Base-by-base conservation (phyloP, 345 rosid genomes). In the Moricandia moricandioides region DNA sequence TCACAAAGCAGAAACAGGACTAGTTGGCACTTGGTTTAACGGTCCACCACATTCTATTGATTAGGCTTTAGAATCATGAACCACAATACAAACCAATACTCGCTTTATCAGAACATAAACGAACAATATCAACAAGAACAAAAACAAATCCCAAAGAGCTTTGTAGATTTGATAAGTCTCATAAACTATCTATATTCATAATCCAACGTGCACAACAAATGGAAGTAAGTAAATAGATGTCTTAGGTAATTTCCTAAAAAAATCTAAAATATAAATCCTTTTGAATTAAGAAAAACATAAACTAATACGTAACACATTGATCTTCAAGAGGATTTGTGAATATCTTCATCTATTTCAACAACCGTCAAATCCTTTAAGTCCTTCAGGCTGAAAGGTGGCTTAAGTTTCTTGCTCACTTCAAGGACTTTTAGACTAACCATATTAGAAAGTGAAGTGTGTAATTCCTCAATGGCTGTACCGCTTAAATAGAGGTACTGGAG, bases 371-470 rank as follows among this genome's bases (percentile, higher is more conserved):
- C 57, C 17, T 73, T 65, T 11, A 73, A 17, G 39, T 64, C 31
- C 33, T 55, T 65, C 45, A 65, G 6, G 31, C 71, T 74, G 10
- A 12, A 21, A 40, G 66, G 71, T 5, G 8, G 51, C 8, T 65
- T 74, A 30, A 74, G 35, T 34, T 13, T 30, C 9, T 12, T 65
- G 49, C 78, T 65, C 59, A 65, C 65, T 74, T 29, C 29, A 43
- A 73, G 40, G 34, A 11, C 78, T 73, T 73, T 65, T 2, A 73
- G 35, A 73, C 58, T 13, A 72, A 14, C 10, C 55, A 62, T 21
- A 13, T 54, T 47, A 8, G 71, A 65, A 7, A 65, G 10, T 56
- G 64, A 55, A 51, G 24, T 37, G 31, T 73, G 71, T 54, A 65
- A 29, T 40, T 39, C 65, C 26, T 64, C 55, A 0, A 73, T 64